These are phyloP conservation scores for Tolypocladium inflatum DNA, from an alignment of 2,329 filamentous ascomycete species.

Conservation along the genomic window DNA sequence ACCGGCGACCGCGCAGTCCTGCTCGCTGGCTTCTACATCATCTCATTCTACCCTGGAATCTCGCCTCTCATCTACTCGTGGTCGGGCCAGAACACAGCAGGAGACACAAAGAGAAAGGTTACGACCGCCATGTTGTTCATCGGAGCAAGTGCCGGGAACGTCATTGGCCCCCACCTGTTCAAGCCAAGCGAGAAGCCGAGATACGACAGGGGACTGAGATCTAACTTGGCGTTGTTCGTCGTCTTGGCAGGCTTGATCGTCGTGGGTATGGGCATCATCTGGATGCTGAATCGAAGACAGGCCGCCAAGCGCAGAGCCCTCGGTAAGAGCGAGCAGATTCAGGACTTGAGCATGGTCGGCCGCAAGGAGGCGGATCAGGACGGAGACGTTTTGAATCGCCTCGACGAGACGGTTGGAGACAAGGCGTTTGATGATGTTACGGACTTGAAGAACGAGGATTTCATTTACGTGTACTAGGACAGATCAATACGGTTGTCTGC, in stretches of 20 bases:
- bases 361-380: slow-evolving; percentile 7
- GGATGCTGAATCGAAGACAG: slow-evolving; percentile 44
- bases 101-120: slow-evolving; percentile 61
- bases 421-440: slow-evolving; percentile 40
- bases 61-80: slow-evolving; percentile 51
- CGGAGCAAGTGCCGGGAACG: slow-evolving; percentile 55
- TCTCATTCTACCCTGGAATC: slow-evolving; percentile 45
- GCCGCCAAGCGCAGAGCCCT: slow-evolving; percentile 37
- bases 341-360: slow-evolving; percentile 47
- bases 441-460: slow-evolving; percentile 55
- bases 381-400: slow-evolving; percentile 3
- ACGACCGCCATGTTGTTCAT: slow-evolving; percentile 57
- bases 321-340: slow-evolving; percentile 48
- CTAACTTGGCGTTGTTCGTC: slow-evolving; percentile 53
- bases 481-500: not conserved
- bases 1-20: slow-evolving; percentile 35
- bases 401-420: slow-evolving; percentile 6
- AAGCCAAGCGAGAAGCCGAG: slow-evolving; percentile 36
- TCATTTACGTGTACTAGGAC: slow-evolving; percentile 43
- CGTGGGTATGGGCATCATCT: slow-evolving; percentile 34
- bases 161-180: slow-evolving; percentile 56
- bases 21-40: slow-evolving; percentile 46
- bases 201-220: slow-evolving; percentile 41
- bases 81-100: slow-evolving; percentile 54
- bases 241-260: slow-evolving; percentile 42